Evolutionary conservation across 2,329 filamentous ascomycete genomes (phyloP).

Genomic region (Periconia sp.): DNA sequence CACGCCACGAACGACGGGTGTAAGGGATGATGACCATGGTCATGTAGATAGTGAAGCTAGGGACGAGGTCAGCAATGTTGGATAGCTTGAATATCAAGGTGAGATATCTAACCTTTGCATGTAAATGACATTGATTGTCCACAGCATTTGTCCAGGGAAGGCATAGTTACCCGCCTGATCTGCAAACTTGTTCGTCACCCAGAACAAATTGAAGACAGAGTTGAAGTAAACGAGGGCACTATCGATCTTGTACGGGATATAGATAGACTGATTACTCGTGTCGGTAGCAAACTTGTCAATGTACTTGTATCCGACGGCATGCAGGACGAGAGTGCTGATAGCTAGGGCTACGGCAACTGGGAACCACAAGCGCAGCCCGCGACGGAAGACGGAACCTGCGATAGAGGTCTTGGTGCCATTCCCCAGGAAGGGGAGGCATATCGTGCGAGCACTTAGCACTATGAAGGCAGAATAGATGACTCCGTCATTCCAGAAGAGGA

Average conservation of each 20-base stretch:
- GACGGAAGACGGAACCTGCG: constrained; percentile 47
- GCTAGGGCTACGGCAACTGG: constrained; percentile 47
- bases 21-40: constrained; percentile 52
- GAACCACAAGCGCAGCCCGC: constrained; percentile 48
- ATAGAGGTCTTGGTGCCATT: constrained; percentile 34
- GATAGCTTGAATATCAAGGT: neutral
- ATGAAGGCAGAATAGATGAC: constrained; percentile 51
- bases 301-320: constrained; percentile 19
- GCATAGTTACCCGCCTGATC: constrained; percentile 46
- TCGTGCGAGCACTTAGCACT: constrained; percentile 49
- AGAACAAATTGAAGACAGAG: constrained; percentile 52
- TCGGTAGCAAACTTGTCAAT: constrained; percentile 42
- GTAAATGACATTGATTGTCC: constrained; percentile 50
- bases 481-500: constrained; percentile 51
- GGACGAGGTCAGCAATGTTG: neutral
- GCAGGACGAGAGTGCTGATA: constrained; percentile 41
- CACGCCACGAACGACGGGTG: constrained; percentile 45
- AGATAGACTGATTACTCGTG: constrained; percentile 43
- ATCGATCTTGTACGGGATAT: constrained; percentile 34
- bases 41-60: constrained; percentile 51
- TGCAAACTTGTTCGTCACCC: constrained; percentile 44
- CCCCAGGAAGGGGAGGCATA: constrained; percentile 47
- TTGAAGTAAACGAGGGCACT: constrained; percentile 49
- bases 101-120: constrained; percentile 34
- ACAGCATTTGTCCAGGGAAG: constrained; percentile 50